Conservation (phyloP, 257 asterid species). For the Pogostemon cablin region DNA sequence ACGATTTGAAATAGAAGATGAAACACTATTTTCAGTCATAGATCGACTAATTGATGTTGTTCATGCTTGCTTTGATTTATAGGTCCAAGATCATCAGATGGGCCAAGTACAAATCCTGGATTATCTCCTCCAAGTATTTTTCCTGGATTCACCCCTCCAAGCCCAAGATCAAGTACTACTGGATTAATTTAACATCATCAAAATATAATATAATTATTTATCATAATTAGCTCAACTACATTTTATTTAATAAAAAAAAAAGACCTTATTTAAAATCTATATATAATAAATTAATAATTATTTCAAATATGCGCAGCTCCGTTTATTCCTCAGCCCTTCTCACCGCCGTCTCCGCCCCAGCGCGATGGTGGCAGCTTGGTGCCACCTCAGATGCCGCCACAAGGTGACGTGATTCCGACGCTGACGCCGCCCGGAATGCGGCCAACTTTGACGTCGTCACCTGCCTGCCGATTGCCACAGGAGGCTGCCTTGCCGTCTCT, state of each 20-base stretch:
- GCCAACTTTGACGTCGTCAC: slow-evolving; percentile 55
- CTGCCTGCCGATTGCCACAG: slow-evolving; percentile 34
- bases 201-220: too few species aligned
- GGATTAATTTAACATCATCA: too few species aligned
- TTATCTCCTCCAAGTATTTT: slow-evolving; percentile 14
- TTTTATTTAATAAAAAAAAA: too few species aligned
- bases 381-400: slow-evolving; percentile 35
- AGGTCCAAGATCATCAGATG: slow-evolving; percentile 40
- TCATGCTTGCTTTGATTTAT: slow-evolving; percentile 16
- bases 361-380: slow-evolving; percentile 19
- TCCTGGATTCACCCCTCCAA: slow-evolving; percentile 29
- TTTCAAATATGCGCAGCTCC: slow-evolving; percentile 39
- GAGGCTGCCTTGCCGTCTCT: slow-evolving; percentile 30
- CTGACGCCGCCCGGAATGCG: slow-evolving; percentile 65
- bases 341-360: slow-evolving; percentile 36
- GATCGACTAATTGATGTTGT: background rate
- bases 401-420: slow-evolving; percentile 43
- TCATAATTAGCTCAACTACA: too few species aligned
- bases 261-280: too few species aligned
- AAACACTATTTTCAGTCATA: too few species aligned
- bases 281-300: background rate
- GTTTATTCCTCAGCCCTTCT: slow-evolving; percentile 41
- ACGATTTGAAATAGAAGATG: background rate
- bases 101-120: slow-evolving; percentile 41
- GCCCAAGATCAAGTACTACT: slow-evolving; percentile 6